These are phyloP conservation scores for Fusarium chuoi DNA, from an alignment of 2,329 filamentous ascomycete genomes.

Conservation along the genomic window DNA sequence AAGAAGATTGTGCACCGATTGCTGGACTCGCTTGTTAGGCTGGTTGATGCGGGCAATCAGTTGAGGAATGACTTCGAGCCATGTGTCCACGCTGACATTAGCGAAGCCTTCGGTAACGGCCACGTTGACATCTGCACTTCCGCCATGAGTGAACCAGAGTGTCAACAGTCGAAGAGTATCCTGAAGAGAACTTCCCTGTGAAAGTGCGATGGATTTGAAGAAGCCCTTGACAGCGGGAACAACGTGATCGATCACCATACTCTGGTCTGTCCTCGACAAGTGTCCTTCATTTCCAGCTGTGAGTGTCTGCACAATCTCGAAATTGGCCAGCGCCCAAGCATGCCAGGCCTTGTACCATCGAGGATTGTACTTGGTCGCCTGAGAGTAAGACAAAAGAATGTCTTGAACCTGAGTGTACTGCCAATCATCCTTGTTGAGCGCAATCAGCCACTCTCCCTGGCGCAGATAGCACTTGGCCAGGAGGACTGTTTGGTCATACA, in stretches of 20 bases:
- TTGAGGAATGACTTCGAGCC: constrained; percentile 98
- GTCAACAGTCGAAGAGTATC: constrained; percentile 93
- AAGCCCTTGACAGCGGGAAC: constrained; percentile 96
- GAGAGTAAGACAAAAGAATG: constrained; percentile 88
- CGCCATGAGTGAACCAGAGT: constrained; percentile 95
- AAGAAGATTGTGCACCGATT: constrained; percentile 90
- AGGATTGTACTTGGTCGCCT: constrained; percentile 93
- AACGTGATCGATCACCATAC: constrained; percentile 84
- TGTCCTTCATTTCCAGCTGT: constrained; percentile 71
- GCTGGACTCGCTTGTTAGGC: constrained; percentile 86
- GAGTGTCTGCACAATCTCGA: constrained; percentile 92
- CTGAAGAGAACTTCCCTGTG: constrained; percentile 90
- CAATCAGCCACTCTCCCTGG: constrained; percentile 94
- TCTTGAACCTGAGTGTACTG: constrained; percentile 86
- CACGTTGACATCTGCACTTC: constrained; percentile 85
- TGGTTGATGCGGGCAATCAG: constrained; percentile 98
- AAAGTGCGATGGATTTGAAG: constrained; percentile 95
- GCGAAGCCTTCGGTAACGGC: constrained; percentile 91
- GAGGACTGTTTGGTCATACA: constrained; percentile 73
- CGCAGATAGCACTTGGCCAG: constrained; percentile 96
- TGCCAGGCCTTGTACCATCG: constrained; percentile 99
- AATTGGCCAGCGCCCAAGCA: constrained; percentile 97
- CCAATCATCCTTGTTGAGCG: constrained; percentile 89
- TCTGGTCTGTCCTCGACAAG: constrained; percentile 61
- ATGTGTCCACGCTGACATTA: constrained; percentile 94